These are phyloP conservation scores for Metarhizium brunneum DNA, from an alignment of 2,329 filamentous ascomycete species.

Conservation along the genomic window DNA sequence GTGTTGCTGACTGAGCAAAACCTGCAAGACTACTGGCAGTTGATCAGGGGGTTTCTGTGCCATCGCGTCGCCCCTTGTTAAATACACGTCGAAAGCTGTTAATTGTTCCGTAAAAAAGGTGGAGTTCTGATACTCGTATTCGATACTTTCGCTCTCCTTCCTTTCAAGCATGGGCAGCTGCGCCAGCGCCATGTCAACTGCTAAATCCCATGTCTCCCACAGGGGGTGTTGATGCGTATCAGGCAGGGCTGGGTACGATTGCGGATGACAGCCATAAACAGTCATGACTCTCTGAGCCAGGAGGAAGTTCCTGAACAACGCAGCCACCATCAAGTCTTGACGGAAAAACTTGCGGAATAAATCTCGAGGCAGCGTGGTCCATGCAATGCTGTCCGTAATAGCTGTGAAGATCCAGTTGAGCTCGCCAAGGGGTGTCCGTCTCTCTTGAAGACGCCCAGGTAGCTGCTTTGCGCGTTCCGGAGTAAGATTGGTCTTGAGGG, in stretches of 20 bases:
- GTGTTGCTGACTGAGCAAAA: slow-evolving; percentile 91
- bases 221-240: slow-evolving; percentile 90
- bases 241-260: slow-evolving; percentile 84
- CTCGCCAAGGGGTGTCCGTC: slow-evolving; percentile 87
- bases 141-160: slow-evolving; percentile 60
- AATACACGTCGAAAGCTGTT: slow-evolving; percentile 93
- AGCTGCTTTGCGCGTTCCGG: slow-evolving; percentile 82
- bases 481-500: slow-evolving; percentile 56
- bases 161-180: slow-evolving; percentile 81
- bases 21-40: slow-evolving; percentile 90
- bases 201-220: slow-evolving; percentile 97
- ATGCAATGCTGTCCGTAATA: slow-evolving; percentile 97
- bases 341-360: slow-evolving; percentile 95
- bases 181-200: slow-evolving; percentile 86
- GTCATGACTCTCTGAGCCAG: slow-evolving; percentile 93
- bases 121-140: slow-evolving; percentile 92
- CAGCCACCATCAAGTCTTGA: slow-evolving; percentile 98
- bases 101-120: slow-evolving; percentile 96
- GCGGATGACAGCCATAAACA: slow-evolving; percentile 89
- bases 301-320: slow-evolving; percentile 91
- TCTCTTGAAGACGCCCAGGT: slow-evolving; percentile 83
- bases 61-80: slow-evolving; percentile 70
- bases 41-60: slow-evolving; percentile 87
- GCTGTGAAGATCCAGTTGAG: slow-evolving; percentile 99
- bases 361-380: slow-evolving; percentile 85